A percentile compares a stretch with the other conserved stretches of the same genome.
Evolutionary conservation across 129 eudicot species (phyloP).

Genomic region (Flaveria brownii): DNA sequence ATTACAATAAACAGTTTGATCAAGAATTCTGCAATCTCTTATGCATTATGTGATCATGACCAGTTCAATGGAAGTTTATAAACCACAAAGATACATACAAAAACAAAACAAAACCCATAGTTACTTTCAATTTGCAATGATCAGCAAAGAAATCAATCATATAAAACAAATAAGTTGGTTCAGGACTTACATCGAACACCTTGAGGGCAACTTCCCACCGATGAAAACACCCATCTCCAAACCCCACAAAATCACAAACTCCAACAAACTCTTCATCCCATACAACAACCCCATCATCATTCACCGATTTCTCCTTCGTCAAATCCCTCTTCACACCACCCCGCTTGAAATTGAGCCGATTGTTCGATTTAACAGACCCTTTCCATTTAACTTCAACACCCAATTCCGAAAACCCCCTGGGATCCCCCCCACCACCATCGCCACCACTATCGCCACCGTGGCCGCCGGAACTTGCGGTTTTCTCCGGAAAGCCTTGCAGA

Average conservation of each 20-base stretch:
- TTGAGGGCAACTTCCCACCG: conserved; percentile 56
- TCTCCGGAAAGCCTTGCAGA: conserved; percentile 28
- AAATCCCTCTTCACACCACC: conserved; percentile 43
- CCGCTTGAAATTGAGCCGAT: conserved; percentile 39
- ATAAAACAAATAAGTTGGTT: background rate
- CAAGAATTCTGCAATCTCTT: too few species aligned
- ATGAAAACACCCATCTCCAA: conserved; percentile 43
- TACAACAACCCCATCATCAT: conserved; percentile 45
- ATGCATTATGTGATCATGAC: too few species aligned
- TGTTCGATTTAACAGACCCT: conserved; percentile 51
- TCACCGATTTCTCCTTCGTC: conserved; percentile 42
- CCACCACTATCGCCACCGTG: background rate
- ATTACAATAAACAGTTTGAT: too few species aligned
- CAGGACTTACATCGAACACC: conserved; percentile 54
- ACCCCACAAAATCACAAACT: conserved; percentile 37
- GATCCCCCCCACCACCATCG: conserved; percentile 6
- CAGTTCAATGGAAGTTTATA: too few species aligned
- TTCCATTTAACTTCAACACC: conserved; percentile 63
- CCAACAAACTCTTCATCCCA: conserved; percentile 55
- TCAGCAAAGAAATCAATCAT: background rate
- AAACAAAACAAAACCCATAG: too few species aligned
- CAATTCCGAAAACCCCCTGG: conserved; percentile 26
- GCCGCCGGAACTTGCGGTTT: background rate
- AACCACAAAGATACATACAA: too few species aligned
- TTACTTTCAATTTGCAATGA: background rate